A percentile compares a stretch with the other conserved stretches of the same genome.
Evolutionary conservation across 176 grass and related monocot genomes (phyloP).

Genomic region (Alloteropsis semialata): DNA sequence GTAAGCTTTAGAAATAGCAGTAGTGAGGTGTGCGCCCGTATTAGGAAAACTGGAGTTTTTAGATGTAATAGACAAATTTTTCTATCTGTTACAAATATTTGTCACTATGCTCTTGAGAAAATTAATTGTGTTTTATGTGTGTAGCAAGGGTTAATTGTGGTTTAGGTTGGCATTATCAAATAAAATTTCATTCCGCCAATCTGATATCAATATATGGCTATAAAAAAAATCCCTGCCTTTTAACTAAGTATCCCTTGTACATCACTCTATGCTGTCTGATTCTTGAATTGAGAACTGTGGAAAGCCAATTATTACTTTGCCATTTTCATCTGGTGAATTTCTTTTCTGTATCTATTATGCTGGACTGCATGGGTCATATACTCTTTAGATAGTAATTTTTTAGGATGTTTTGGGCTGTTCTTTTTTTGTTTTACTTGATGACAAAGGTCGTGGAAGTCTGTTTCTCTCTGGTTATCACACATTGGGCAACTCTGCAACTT

Average conservation of each 20-base stretch:
- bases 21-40: background rate
- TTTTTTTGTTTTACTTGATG: background rate
- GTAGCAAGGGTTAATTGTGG: background rate
- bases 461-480: background rate
- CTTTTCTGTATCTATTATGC: background rate
- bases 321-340: background rate
- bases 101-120: background rate
- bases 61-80: background rate
- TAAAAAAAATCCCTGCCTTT: background rate
- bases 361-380: background rate
- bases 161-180: conserved; percentile 9
- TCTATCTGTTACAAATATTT: background rate
- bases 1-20: background rate
- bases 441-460: background rate
- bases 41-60: conserved; percentile 2
- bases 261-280: background rate
- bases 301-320: background rate
- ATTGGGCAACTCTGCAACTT: background rate
- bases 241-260: background rate
- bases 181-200: background rate
- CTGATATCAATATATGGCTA: background rate
- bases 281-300: background rate
- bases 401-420: background rate
- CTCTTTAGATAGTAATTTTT: background rate
- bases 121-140: background rate